A percentile compares a stretch with the other conserved stretches of the same genome.
Conservation (phyloP, 1,284 basidiomycete genomes). For the Leccinum pachyderme region DNA sequence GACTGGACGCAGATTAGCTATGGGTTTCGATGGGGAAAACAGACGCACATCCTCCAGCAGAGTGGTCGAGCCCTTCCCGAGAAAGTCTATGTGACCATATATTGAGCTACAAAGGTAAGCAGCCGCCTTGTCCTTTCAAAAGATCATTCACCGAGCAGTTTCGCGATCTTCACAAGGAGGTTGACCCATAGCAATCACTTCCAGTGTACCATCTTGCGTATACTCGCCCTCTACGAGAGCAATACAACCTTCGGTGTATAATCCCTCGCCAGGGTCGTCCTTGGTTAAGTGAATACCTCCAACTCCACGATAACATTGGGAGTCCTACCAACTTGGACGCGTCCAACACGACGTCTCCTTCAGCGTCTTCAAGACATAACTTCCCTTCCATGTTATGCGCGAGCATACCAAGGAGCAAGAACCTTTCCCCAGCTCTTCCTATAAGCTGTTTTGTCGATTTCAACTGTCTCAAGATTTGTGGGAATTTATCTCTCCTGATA, state of each 20-base stretch:
- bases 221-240: slow-evolving; percentile 97
- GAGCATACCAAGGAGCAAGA: slow-evolving; percentile 93
- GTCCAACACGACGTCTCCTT: slow-evolving; percentile 89
- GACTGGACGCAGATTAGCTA: slow-evolving; percentile 40
- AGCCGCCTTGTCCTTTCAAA: neutral
- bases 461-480: slow-evolving; percentile 50
- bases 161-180: slow-evolving; percentile 91
- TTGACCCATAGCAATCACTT: slow-evolving; percentile 93
- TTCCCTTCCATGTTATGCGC: slow-evolving; percentile 87
- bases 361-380: slow-evolving; percentile 90
- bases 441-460: slow-evolving; percentile 96
- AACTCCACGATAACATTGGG: neutral
- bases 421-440: slow-evolving; percentile 87
- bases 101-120: slow-evolving; percentile 58
- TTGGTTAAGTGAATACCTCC: slow-evolving; percentile 32
- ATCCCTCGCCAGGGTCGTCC: slow-evolving; percentile 91
- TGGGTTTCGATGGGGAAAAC: slow-evolving; percentile 1
- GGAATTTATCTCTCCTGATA: slow-evolving; percentile 9
- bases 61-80: slow-evolving; percentile 89
- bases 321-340: slow-evolving; percentile 78
- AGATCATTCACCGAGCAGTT: slow-evolving; percentile 62
- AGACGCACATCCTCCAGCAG: slow-evolving; percentile 84
- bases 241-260: slow-evolving; percentile 96
- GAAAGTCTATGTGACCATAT: slow-evolving; percentile 93
- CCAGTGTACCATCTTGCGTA: slow-evolving; percentile 85